Base-by-base conservation (phyloP, 192 early-diverging fungal species). In the Backusella australiensis region DNA sequence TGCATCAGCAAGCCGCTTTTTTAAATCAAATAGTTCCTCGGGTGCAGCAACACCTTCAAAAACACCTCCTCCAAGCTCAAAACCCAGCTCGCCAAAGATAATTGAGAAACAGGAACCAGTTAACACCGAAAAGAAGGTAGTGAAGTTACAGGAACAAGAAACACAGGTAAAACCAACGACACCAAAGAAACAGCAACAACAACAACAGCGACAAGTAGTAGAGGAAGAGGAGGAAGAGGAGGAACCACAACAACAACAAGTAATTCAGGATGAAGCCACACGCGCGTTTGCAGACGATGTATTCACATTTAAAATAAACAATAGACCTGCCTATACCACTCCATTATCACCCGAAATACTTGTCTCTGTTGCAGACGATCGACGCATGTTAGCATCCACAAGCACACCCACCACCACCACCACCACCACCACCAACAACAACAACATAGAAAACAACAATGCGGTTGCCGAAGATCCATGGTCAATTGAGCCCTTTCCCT, bases 201-300 rank as follows among this genome's bases (percentile, higher is more conserved):
- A 53, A 34, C 4, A 7, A 32, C 46, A 1, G n/a, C n/a, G n/a
- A 52, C 41, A 77, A 21, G 59, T 38, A 26, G 44, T 49, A 42
- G 34, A 77, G 21, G 59, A 53, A 17, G 44, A 67, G 5, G 46
- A 69, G 17, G 38, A 66, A 34, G 17, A 68, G 36, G 29, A 35
- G 29, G 70, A 71, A 15, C 21, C 6, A 35, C 34, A 21, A 12
- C n/a, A 35, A 32, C 36, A 44, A 15, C 69, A 42, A 23, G 66
- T 79, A 26, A 75, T 79, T 38, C 73, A 79, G 46, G 78, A 79
- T 73, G 78, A 79, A 59, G 78, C 78, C 42, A 79, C 78, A 19
- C 66, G 72, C 4, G 78, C 78, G 29, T 79, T 79, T 79, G 78
- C 78, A 34, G 56, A 69, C 23, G 77, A 79, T 46, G 63, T 71